Evolutionary conservation across 192 early-diverging fungal genomes (phyloP).

Genomic region (Umbelopsis sp.): DNA sequence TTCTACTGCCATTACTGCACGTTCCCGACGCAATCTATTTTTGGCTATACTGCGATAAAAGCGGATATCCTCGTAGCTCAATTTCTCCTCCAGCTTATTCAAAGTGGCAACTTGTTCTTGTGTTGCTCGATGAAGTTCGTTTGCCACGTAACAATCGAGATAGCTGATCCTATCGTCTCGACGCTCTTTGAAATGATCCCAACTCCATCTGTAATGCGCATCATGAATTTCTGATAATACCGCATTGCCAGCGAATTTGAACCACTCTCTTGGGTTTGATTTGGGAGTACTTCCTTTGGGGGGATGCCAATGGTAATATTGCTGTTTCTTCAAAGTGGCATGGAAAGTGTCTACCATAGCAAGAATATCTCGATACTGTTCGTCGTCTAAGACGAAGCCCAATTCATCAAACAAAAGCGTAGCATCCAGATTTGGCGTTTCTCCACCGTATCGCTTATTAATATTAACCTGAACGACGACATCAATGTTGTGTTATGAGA

Average conservation of each 20-base stretch:
- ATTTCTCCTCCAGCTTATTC: constrained; percentile 69
- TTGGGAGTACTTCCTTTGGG: constrained; percentile 79
- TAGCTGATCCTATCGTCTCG: constrained; percentile 80
- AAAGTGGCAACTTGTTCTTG: constrained; percentile 57
- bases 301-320: constrained; percentile 88
- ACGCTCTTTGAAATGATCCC: constrained; percentile 80
- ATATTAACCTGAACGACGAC: constrained; percentile 60
- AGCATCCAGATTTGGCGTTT: constrained; percentile 61
- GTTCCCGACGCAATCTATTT: constrained; percentile 72
- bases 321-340: constrained; percentile 72
- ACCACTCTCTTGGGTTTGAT: constrained; percentile 84
- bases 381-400: constrained; percentile 87
- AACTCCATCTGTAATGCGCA: constrained; percentile 79
- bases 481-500: not conserved
- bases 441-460: constrained; percentile 67
- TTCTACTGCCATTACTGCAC: constrained; percentile 46
- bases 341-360: constrained; percentile 84
- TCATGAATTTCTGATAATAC: constrained; percentile 90
- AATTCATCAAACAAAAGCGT: constrained; percentile 89
- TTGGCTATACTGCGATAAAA: constrained; percentile 82
- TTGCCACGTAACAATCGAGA: constrained; percentile 72
- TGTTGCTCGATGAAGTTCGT: constrained; percentile 48
- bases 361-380: constrained; percentile 85
- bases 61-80: constrained; percentile 89
- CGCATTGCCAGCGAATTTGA: constrained; percentile 74